A percentile compares a stretch with the other conserved stretches of the same genome.
These are phyloP conservation scores for Chalaropsis ovoidea DNA, from an alignment of 2,329 filamentous ascomycete species.

Conservation along the genomic window DNA sequence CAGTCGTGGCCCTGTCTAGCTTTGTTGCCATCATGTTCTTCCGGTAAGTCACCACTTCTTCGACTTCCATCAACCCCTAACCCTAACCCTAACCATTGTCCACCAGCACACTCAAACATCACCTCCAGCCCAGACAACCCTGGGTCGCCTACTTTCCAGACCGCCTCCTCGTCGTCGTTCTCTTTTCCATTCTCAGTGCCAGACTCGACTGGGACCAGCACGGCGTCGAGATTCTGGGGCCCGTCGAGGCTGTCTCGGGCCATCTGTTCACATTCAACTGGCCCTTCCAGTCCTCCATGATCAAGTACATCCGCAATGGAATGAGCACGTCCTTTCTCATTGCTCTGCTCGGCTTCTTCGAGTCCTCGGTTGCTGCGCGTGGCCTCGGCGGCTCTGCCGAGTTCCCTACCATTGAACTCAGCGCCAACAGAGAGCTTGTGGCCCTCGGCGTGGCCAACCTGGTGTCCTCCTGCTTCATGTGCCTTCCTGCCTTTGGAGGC, in stretches of 20 bases:
- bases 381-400: conserved; percentile 61
- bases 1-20: conserved; percentile 63
- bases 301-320: conserved; percentile 73
- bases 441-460: conserved; percentile 85
- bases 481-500: conserved; percentile 85
- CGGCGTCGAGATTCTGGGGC: conserved; percentile 74
- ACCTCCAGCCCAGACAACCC: conserved; percentile 67
- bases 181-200: conserved; percentile 73
- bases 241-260: conserved; percentile 64
- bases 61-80: too few species aligned
- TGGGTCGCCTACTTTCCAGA: conserved; percentile 82
- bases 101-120: conserved; percentile 59
- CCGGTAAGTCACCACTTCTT: conserved; percentile 55
- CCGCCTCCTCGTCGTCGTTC: conserved; percentile 76
- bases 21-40: conserved; percentile 87
- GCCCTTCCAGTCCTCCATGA: conserved; percentile 66
- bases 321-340: conserved; percentile 91
- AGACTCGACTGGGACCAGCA: conserved; percentile 64
- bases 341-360: conserved; percentile 92
- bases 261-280: conserved; percentile 70
- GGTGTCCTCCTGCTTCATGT: conserved; percentile 84
- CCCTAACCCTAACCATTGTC: not conserved
- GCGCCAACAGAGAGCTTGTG: conserved; percentile 85
- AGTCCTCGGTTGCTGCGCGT: conserved; percentile 92
- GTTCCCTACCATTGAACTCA: conserved; percentile 71